Evolutionary conservation across 257 asterid genomes (phyloP).

Genomic region (Petunia axillaris): DNA sequence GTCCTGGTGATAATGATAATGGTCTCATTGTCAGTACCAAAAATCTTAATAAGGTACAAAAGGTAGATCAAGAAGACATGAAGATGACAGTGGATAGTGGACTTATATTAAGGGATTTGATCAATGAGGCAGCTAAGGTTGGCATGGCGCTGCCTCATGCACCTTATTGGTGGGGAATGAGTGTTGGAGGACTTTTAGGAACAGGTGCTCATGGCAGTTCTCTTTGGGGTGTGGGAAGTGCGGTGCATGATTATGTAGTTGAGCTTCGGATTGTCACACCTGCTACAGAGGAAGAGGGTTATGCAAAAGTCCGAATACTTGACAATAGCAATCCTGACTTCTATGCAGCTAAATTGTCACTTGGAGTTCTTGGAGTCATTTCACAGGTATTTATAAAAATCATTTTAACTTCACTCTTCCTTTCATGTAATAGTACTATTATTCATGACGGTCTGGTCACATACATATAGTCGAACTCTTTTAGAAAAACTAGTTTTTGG

Average conservation of each 20-base stretch:
- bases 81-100: constrained; percentile 69
- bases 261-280: constrained; percentile 56
- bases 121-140: constrained; percentile 45
- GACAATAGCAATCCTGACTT: constrained; percentile 45
- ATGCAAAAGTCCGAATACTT: constrained; percentile 44
- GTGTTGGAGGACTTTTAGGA: constrained; percentile 65
- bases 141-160: constrained; percentile 58
- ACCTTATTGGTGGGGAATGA: constrained; percentile 82
- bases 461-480: no score
- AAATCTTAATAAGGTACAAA: constrained; percentile 35
- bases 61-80: constrained; percentile 35
- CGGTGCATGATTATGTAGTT: constrained; percentile 60
- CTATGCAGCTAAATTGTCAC: constrained; percentile 66
- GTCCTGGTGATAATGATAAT: constrained; percentile 56
- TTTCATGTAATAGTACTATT: no score
- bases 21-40: constrained; percentile 58
- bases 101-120: constrained; percentile 51
- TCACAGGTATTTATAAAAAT: constrained; percentile 47
- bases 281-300: constrained; percentile 43
- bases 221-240: constrained; percentile 65
- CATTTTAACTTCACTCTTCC: no score
- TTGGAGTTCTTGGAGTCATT: constrained; percentile 79
- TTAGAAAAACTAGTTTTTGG: no score
- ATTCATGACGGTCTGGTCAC: no score
- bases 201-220: constrained; percentile 90